Evolutionary conservation across 1,139 yeast genomes (phyloP), one percentile per base, ranked within the genome.

Genomic region (Debaryomycetaceae sp.): DNA sequence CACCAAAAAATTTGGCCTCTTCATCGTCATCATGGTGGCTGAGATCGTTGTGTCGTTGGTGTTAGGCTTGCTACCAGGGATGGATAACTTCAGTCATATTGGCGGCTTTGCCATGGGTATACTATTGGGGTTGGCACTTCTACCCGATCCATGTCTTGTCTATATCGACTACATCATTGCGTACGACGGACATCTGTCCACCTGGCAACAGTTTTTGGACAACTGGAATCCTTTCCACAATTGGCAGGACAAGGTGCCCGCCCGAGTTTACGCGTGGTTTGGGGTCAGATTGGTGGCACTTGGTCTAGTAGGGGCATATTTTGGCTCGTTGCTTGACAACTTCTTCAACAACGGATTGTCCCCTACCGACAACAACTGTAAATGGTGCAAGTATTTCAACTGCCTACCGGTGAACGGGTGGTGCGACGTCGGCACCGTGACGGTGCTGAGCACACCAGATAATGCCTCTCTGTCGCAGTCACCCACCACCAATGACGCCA

Each of bases 101-200:
- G 91, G 91, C 4, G 91, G 91, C 3, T 80, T 81, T 53, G 73
- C 78, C 16, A 58, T 77, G 57, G 91, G 91, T 0, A 30, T 78
- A 1, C 52, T 77, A 17, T 43, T 65, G 22, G 77, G 83, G 1
- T 49, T 77, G 0, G 55, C 71, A 1, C 43, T 80, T n/a, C 48
- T 82, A 21, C 65, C 76, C 27, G 81, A 78, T 39, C 91, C 91
- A 3, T 58, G 65, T 43, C 62, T 71, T 42, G 62, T 71, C 2
- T 71, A 61, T 44, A 41, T 44, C 7, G 66, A 64, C 39, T 70
- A 72, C 3, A 56, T 65, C 10, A 63, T 66, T 25, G 58, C 67
- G 2, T 62, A 61, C 39, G 50, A 56, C n/a, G 51, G 58, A 5
- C 44, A 49, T 18, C 59, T 61, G 31, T 56, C 62, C 17, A 56